These are phyloP conservation scores for Moesziomyces aphidis DNA, from an alignment of 1,284 basidiomycete species.

Conservation along the genomic window DNA sequence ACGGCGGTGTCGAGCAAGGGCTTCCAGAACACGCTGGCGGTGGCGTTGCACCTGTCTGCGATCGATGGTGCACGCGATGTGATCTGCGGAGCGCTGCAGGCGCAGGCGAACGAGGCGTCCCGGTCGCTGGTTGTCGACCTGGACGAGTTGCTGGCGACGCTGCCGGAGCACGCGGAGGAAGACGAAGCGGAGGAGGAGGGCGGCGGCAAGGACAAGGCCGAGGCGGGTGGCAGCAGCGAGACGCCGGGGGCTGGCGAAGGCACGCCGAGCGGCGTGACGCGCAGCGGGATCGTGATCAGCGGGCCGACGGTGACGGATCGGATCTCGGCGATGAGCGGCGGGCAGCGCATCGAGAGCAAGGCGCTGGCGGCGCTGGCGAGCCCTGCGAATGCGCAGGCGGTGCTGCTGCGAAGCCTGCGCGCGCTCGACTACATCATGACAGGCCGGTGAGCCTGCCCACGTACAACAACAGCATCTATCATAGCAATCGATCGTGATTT, in stretches of 20 bases:
- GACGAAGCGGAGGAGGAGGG: conserved; percentile 45
- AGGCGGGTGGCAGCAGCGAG: neutral
- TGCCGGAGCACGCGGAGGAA: conserved; percentile 50
- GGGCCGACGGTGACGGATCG: conserved; percentile 42
- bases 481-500: too few species aligned
- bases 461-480: conserved; percentile 1
- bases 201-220: conserved; percentile 10
- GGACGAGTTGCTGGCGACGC: conserved; percentile 53
- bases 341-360: conserved; percentile 50
- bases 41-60: conserved; percentile 60
- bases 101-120: conserved; percentile 59
- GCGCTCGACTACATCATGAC: conserved; percentile 64
- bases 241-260: neutral
- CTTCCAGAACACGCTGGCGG: conserved; percentile 66
- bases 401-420: conserved; percentile 62
- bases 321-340: conserved; percentile 33
- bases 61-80: conserved; percentile 58
- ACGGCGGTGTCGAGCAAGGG: conserved; percentile 63
- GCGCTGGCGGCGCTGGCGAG: conserved; percentile 63
- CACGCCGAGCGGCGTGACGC: conserved; percentile 27
- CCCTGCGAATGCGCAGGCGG: conserved; percentile 63
- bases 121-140: conserved; percentile 51
- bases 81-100: conserved; percentile 58
- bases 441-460: conserved; percentile 33
- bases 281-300: conserved; percentile 31